Evolutionary conservation across 192 early-diverging fungal genomes (phyloP), one percentile per base, ranked within the genome.

Genomic region (Martensiomyces pterosporus): DNA sequence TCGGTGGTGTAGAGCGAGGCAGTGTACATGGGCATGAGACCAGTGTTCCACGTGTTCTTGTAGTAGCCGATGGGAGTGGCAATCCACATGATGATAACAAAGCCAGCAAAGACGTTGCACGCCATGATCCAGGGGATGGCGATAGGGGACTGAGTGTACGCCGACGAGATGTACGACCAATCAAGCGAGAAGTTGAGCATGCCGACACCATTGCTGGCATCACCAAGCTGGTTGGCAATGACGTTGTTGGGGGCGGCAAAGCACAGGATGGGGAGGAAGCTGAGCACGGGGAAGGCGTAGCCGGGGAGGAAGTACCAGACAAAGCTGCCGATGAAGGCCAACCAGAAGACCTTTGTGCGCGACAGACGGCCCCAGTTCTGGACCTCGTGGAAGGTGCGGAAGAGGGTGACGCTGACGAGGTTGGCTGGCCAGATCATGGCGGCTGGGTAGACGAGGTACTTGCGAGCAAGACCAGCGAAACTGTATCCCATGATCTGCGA

Each of bases 381-480:
- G 43, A 46, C 24, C 37, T 85, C 80, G 57, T 94, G 88, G 38
- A 92, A 79, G 2, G 87, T 82, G 14, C 81, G 80, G 65, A 91
- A 89, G 18, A 93, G 64, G 9, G 87, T 82, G 23, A 89, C 82
- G 37, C 80, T 82, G 26, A 87, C 77, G 24, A 97, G 76, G 24
- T 78, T 85, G 2, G 79, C 50, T 2, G 93, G 93, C 92, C 92
- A 98, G 34, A 90, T 75, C 90, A 95, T 92, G 7, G 82, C 72
- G 2, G 86, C 71, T 22, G 92, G 92, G 40, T 85, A 80, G 7
- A 97, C 90, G n/a, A 97, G 70, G 63, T 83, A 91, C 18, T 81
- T 80, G 23, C 91, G 85, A 35, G 74, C 72, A 13, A 83, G 63
- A 49, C 85, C 91, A 38, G 84, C 85, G 67, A 86, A 60, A 22